These are phyloP conservation scores for Saccharomycopsis guyanensis DNA, from an alignment of 805 yeast species.

Conservation along the genomic window DNA sequence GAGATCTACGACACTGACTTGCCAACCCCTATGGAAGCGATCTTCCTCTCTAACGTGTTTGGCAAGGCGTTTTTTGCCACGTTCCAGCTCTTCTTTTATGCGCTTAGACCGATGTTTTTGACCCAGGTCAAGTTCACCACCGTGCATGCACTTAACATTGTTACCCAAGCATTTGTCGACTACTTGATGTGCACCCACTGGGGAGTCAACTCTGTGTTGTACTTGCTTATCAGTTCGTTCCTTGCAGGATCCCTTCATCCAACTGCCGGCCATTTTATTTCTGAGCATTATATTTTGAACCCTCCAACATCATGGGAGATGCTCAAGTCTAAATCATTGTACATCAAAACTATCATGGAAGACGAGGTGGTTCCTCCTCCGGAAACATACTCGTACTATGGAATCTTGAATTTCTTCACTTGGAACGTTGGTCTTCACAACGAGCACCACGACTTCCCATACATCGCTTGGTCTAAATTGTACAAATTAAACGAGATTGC, in stretches of 20 bases:
- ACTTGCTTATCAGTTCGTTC: constrained; percentile 70
- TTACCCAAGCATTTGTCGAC: constrained; percentile 54
- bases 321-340: constrained; percentile 12
- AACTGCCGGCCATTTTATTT: constrained; percentile 90
- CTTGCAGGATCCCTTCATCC: constrained; percentile 91
- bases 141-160: constrained; percentile 61
- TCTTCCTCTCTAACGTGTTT: constrained; percentile 62
- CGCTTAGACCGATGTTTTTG: constrained; percentile 81
- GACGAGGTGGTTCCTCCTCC: constrained; percentile 40
- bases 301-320: constrained; percentile 33
- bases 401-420: constrained; percentile 64
- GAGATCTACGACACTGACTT: constrained; percentile 77
- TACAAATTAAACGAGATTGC: constrained; percentile 62
- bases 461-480: constrained; percentile 80
- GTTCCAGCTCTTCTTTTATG: constrained; percentile 83
- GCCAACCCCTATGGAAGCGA: constrained; percentile 74
- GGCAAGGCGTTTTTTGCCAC: constrained; percentile 90
- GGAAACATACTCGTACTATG: constrained; percentile 88
- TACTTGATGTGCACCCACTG: constrained; percentile 45
- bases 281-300: constrained; percentile 81
- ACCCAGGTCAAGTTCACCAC: constrained; percentile 67
- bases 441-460: constrained; percentile 95
- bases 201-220: constrained; percentile 58
- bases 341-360: constrained; percentile 17
- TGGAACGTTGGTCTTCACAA: constrained; percentile 95